Conservation (phyloP, 2,329 filamentous ascomycete species). For the Rhinocladiella mackenziei region DNA sequence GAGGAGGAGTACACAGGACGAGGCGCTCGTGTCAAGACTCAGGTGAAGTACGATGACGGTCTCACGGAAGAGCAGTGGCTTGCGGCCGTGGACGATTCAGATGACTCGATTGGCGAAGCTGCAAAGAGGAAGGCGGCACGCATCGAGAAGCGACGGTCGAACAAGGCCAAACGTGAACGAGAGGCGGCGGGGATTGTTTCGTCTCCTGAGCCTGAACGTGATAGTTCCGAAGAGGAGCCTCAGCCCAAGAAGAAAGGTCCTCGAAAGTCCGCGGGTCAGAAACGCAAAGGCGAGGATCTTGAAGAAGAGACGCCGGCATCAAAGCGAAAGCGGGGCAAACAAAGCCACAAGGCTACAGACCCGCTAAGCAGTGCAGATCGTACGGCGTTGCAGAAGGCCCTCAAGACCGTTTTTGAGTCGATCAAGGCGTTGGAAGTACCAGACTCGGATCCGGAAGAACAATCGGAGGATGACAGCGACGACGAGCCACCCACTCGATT, state of each 20-base stretch:
- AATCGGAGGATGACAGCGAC: constrained; percentile 49
- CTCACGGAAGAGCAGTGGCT: constrained; percentile 99
- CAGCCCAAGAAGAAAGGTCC: constrained; percentile 68
- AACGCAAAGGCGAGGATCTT: constrained; percentile 76
- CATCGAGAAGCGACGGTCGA: constrained; percentile 72
- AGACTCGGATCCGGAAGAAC: constrained; percentile 49
- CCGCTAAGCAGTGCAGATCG: constrained; percentile 67
- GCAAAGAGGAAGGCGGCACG: constrained; percentile 84
- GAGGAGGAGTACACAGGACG: constrained; percentile 71
- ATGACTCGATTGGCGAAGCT: constrained; percentile 88
- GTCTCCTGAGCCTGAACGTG: constrained; percentile 73
- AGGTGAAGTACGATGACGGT: constrained; percentile 93
- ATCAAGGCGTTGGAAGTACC: constrained; percentile 83
- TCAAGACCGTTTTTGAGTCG: constrained; percentile 71
- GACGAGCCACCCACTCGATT: constrained; percentile 62
- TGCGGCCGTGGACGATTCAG: constrained; percentile 94
- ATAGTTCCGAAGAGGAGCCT: constrained; percentile 58
- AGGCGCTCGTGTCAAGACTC: constrained; percentile 89
- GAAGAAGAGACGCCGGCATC: constrained; percentile 75
- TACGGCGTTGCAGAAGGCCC: constrained; percentile 70
- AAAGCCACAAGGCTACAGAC: constrained; percentile 64
- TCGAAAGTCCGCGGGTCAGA: constrained; percentile 73
- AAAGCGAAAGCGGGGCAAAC: constrained; percentile 69
- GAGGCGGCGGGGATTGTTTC: constrained; percentile 52
- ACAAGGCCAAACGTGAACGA: constrained; percentile 62